phyloP scores from a whole-genome alignment of 2,329 filamentous ascomycete genomes.

The Penicillium sp. region DNA sequence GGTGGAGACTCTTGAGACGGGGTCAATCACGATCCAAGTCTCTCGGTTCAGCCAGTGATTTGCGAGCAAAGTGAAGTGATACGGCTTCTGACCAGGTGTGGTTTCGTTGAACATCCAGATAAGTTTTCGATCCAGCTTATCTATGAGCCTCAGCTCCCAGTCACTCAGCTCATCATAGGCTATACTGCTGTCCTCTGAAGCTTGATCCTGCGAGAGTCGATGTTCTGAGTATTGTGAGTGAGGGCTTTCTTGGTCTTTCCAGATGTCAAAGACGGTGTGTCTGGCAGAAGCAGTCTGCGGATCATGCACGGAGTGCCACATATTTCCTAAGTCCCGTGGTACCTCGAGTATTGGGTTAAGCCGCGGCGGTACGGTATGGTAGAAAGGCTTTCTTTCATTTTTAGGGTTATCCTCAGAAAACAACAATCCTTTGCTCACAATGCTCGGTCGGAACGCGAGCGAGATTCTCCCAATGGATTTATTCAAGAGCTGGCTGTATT shows the following conservation, averaged over 20 bases:
- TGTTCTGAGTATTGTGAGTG: neutral
- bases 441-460: neutral
- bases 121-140: slow-evolving; percentile 37
- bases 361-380: neutral
- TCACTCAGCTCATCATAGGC: slow-evolving; percentile 26
- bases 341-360: neutral
- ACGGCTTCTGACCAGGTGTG: slow-evolving; percentile 40
- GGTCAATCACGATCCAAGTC: slow-evolving; percentile 42
- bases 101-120: slow-evolving; percentile 40
- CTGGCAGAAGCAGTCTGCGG: neutral
- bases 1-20: slow-evolving; percentile 35
- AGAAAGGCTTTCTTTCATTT: neutral
- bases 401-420: neutral
- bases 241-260: neutral
- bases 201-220: neutral
- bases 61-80: slow-evolving; percentile 40
- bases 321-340: neutral
- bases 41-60: slow-evolving; percentile 45
- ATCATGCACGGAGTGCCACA: slow-evolving; percentile 2
- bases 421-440: neutral
- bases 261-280: neutral
- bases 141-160: slow-evolving; percentile 38
- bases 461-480: neutral
- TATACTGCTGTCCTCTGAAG: neutral
- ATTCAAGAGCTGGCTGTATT: neutral